Evolutionary conservation across 345 rosid genomes (phyloP).

Genomic region (Balakata baccata): DNA sequence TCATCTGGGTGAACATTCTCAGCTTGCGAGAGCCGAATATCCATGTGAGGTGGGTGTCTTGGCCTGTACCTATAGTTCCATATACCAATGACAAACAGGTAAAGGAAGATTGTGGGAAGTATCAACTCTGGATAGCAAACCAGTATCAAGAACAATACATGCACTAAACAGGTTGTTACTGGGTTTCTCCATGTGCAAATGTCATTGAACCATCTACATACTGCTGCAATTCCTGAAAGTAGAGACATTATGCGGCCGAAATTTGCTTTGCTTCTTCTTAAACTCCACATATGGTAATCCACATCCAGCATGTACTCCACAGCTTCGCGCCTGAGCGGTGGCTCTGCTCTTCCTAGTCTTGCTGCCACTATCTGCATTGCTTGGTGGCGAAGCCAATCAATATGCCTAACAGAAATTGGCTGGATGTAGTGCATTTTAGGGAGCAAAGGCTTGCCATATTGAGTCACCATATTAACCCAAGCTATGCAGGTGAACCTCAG

Average conservation of each 20-base stretch:
- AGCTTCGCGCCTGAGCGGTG: slow-evolving; percentile 28
- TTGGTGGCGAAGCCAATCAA: slow-evolving; percentile 30
- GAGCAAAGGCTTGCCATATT: slow-evolving; percentile 31
- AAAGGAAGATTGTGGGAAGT: slow-evolving; percentile 30
- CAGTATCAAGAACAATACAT: slow-evolving; percentile 30
- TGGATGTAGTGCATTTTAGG: slow-evolving; percentile 38
- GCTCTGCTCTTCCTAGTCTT: slow-evolving; percentile 31
- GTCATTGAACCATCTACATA: slow-evolving; percentile 29
- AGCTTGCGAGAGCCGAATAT: slow-evolving; percentile 24
- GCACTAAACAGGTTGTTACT: slow-evolving; percentile 29
- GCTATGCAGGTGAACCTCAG: slow-evolving; percentile 33
- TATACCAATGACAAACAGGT: slow-evolving; percentile 29
- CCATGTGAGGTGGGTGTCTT: slow-evolving; percentile 34
- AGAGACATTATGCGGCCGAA: slow-evolving; percentile 28
- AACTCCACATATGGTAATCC: slow-evolving; percentile 30
- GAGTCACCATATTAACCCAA: slow-evolving; percentile 30
- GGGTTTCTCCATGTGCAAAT: slow-evolving; percentile 37
- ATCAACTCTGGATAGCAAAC: slow-evolving; percentile 35
- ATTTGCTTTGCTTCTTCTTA: slow-evolving; percentile 36
- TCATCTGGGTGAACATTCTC: slow-evolving; percentile 25
- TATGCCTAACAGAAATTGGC: slow-evolving; percentile 26
- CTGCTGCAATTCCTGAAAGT: slow-evolving; percentile 20
- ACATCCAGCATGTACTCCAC: slow-evolving; percentile 35
- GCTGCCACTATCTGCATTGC: slow-evolving; percentile 31
- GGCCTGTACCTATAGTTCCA: slow-evolving; percentile 38